phyloP scores from a whole-genome alignment of 2,329 filamentous ascomycete species.

The Calonectria naviculata region DNA sequence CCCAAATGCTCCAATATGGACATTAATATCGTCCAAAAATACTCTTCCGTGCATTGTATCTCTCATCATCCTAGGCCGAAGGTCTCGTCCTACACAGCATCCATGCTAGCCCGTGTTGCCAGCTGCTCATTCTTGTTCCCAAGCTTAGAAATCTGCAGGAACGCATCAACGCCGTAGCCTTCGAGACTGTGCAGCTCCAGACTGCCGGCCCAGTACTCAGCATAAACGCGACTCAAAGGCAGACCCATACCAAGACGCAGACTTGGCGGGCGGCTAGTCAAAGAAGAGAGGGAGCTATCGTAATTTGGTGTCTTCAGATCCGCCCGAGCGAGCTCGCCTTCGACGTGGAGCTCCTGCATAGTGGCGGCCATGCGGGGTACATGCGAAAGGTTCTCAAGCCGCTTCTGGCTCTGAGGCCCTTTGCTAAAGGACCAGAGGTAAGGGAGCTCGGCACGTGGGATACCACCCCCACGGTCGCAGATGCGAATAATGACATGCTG shows the following conservation, averaged over 20 bases:
- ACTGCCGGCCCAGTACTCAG: constrained; percentile 97
- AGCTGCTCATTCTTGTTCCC: constrained; percentile 99
- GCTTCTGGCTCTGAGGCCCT: constrained; percentile 80
- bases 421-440: constrained; percentile 98
- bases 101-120: constrained; percentile 80
- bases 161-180: constrained; percentile 95
- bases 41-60: not conserved
- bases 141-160: constrained; percentile 94
- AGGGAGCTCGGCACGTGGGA: constrained; percentile 85
- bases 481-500: constrained; percentile 97
- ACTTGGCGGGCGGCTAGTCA: constrained; percentile 87
- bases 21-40: not conserved
- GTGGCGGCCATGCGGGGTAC: constrained; percentile 95
- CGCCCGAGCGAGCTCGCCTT: constrained; percentile 53
- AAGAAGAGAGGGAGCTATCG: constrained; percentile 76
- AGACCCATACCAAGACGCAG: constrained; percentile 91
- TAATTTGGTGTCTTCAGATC: constrained; percentile 56
- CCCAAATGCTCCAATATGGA: constrained; percentile 9
- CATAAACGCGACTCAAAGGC: constrained; percentile 93
- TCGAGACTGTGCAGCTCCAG: constrained; percentile 92
- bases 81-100: constrained; percentile 68
- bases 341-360: constrained; percentile 81
- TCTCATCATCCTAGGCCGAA: constrained; percentile 16
- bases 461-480: constrained; percentile 94
- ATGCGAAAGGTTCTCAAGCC: constrained; percentile 85